phyloP scores from a whole-genome alignment of 2,329 filamentous ascomycete species.

The Colletotrichum caudatum region DNA sequence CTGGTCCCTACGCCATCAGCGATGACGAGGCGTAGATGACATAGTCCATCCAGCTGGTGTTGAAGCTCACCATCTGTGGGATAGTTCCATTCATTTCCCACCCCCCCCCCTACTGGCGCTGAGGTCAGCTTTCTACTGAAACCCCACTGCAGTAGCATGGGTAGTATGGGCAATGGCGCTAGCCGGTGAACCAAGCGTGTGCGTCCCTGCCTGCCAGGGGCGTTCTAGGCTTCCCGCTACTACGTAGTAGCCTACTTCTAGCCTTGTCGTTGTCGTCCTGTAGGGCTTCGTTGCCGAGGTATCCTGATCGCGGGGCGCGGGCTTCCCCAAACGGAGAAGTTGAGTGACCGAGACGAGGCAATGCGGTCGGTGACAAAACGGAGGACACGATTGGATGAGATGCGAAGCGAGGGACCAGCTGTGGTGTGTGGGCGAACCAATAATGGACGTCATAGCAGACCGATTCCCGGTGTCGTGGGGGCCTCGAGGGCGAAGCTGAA shows the following conservation, averaged over 20 bases:
- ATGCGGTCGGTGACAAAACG: slow-evolving; percentile 33
- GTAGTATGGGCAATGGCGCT: neutral
- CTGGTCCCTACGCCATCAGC: neutral
- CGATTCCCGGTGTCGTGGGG: slow-evolving; percentile 32
- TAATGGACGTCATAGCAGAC: slow-evolving; percentile 29
- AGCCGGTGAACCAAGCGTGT: slow-evolving; percentile 23
- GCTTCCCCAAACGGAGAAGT: slow-evolving; percentile 30
- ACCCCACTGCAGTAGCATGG: slow-evolving; percentile 35
- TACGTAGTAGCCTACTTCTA: neutral
- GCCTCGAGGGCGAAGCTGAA: slow-evolving; percentile 37
- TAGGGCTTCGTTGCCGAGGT: slow-evolving; percentile 26
- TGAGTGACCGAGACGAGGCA: slow-evolving; percentile 14
- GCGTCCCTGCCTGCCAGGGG: slow-evolving; percentile 12
- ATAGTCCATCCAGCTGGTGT: neutral
- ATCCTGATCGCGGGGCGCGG: slow-evolving; percentile 6
- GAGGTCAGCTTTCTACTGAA: slow-evolving; percentile 29
- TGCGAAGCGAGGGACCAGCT: slow-evolving; percentile 29
- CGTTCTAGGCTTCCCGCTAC: slow-evolving; percentile 23
- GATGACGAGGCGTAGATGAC: slow-evolving; percentile 13
- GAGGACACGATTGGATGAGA: slow-evolving; percentile 22
- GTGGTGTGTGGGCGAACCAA: slow-evolving; percentile 33
- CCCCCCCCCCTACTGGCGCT: slow-evolving; percentile 20
- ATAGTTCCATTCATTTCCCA: slow-evolving; percentile 4
- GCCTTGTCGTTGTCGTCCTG: neutral
- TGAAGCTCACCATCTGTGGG: slow-evolving; percentile 12